Conservation (phyloP, 2,329 filamentous ascomycete species). For the Phyllosticta capitalensis region DNA sequence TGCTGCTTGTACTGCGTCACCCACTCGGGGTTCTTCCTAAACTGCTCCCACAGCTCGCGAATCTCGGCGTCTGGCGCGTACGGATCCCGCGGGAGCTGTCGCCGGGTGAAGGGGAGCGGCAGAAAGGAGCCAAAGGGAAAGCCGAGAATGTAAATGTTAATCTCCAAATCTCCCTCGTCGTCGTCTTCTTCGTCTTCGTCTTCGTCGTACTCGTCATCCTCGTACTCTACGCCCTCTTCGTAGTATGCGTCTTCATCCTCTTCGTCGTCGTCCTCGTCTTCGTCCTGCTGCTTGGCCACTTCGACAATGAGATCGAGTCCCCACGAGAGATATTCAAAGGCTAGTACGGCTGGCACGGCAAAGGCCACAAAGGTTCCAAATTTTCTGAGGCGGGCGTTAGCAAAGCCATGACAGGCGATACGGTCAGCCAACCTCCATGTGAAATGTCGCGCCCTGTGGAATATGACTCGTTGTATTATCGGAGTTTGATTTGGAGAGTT, state of each 20-base stretch:
- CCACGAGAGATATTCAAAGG: not conserved
- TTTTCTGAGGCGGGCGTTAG: not conserved
- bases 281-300: not conserved
- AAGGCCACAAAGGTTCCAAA: not conserved
- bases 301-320: not conserved
- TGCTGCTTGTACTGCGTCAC: not conserved
- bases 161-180: not conserved
- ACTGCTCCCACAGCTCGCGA: not conserved
- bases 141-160: not conserved
- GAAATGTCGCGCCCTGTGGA: constrained; percentile 22
- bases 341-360: not conserved
- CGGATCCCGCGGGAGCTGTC: not conserved
- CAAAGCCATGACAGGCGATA: not conserved
- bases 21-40: not conserved
- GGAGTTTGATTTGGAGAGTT: not conserved
- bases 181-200: not conserved
- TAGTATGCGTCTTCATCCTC: constrained; percentile 24
- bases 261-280: constrained; percentile 14
- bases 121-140: not conserved
- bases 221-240: constrained; percentile 22
- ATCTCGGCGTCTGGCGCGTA: not conserved
- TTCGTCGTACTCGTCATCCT: constrained; percentile 16
- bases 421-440: constrained; percentile 22
- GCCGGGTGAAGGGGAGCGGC: not conserved
- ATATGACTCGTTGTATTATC: not conserved